Evolutionary conservation across 768 basidiomycete species (phyloP).

Genomic region (Naematelia aurantialba): DNA sequence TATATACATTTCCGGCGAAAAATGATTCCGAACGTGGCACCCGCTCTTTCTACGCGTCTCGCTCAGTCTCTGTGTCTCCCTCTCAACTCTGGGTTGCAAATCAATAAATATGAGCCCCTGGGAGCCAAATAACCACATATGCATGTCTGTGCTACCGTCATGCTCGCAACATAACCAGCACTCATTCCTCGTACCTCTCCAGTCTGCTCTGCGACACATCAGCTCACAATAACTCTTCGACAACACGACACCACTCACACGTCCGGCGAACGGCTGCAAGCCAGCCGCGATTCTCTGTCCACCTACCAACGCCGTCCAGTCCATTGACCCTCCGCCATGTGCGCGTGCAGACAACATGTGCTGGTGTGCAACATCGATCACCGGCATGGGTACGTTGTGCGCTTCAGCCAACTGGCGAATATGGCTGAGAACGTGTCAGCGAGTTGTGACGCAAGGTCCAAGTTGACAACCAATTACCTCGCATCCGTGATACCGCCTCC

Average conservation of each 20-base stretch:
- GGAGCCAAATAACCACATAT: no score
- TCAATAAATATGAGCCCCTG: no score
- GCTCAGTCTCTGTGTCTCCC: no score
- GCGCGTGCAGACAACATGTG: constrained; percentile 76
- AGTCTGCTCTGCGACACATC: background rate
- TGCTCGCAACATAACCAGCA: no score
- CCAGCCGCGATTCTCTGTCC: constrained; percentile 74
- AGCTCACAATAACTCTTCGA: background rate
- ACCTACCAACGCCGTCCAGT: constrained; percentile 79
- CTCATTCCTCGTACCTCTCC: background rate
- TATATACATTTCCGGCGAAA: background rate
- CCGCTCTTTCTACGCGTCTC: no score
- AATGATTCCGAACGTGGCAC: background rate
- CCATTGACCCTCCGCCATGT: constrained; percentile 64
- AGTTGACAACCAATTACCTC: constrained; percentile 51
- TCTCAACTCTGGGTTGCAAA: no score
- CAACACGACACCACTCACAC: background rate
- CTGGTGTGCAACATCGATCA: constrained; percentile 60
- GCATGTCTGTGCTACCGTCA: no score
- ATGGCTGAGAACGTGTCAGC: constrained; percentile 26
- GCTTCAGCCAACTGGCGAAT: constrained; percentile 67
- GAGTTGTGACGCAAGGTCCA: background rate
- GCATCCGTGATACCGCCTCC: constrained; percentile 88
- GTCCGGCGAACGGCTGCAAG: constrained; percentile 49
- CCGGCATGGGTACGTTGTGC: constrained; percentile 50